Base-by-base conservation (phyloP, 768 basidiomycete species). In the Kwoniella bestiolae region DNA sequence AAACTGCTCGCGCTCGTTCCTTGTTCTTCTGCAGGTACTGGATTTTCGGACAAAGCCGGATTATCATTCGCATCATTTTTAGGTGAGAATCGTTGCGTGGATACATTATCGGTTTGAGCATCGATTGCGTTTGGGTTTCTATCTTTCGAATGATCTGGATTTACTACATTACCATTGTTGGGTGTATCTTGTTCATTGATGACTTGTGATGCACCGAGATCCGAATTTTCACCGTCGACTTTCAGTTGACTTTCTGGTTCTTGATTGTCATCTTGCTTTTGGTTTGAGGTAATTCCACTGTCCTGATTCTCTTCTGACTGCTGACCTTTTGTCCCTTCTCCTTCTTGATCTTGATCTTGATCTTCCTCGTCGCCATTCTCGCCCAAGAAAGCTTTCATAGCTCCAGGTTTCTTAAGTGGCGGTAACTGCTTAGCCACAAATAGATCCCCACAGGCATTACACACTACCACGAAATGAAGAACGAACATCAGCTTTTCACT, bases 371-470 rank as follows among this genome's bases (percentile, higher is more conserved):
- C 61, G 2, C n/a, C 50, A 29, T 52, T 49, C n/a, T 49, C 50
- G 23, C 52, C 51, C 16, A 49, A 31, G 41, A 63, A 26, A 14
- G 55, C 5, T 35, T 63, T 65, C 63, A 65, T 65, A 5, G 68
- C 71, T 26, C 74, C 74, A 8, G 74, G 74, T 8, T 70, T 67
- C 55, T 66, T 68, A n/a, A 76, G 60, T 23, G 68, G 67, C 16
- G 74, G 72, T 11, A 78, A 45, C 16, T 68, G 66, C 1, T 70
- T 70, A 5, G 63, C 63, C 1, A 52, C 38, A 53, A 46, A 75
- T 23, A 73, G 67, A 47, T 73, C 71, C 5, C 74, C 76, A 50
- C 76, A 78, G 16, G 60, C 47, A 31, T 75, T 71, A 49, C 76
- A 78, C 44, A 78, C 76, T 78, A 46, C 1, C 12, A 21, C n/a